Base-by-base conservation (phyloP, 2,329 filamentous ascomycete species). In the Fonsecaea pugnacius region DNA sequence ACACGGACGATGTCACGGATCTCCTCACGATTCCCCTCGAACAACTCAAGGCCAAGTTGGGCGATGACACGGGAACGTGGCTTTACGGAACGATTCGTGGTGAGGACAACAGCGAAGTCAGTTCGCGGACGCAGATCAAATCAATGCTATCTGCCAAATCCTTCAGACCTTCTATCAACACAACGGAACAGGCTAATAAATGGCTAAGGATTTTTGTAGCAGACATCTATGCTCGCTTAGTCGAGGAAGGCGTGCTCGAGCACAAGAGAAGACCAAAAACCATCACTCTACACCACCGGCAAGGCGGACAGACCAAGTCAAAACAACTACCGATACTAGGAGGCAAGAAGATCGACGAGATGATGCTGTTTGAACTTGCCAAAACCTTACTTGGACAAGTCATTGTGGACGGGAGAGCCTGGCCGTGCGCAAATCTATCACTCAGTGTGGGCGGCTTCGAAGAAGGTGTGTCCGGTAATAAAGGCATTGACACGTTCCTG, bases 81-180 rank as follows among this genome's bases (percentile, higher is more conserved):
- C 82, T 98, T 10, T 89, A 96, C 77, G 87, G 89, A 60, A 90
- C 89, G 10, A 89, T 98, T 59, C 87, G 95, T 10, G 95, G 95
- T 1, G 87, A 93, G 66, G 95, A 99, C 75, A 81, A 82, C 56
- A 95, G 90, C 71, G 93, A 97, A 76, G 92, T 99, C 69, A 97
- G 92, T 73, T 86, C 92, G 32, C 84, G 94, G 58, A 96, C 92
- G 1, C 91, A 95, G 73, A 96, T 97, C 80, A 97, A 98, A 76
- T 95, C 91, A 16, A 98, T 99, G 93, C 82, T 98, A 14, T 97
- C 92, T 1, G 93, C 95, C 21, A 99, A 99, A 75, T 96, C 92
- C 0, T 99, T 99, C 73, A 85, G 91, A 30, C 95, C 95, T 0
- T 87, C 84, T 62, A 94, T 98, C 74, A 90, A 87, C 70, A 89